A percentile compares a stretch with the other conserved stretches of the same genome.
Evolutionary conservation across 768 basidiomycete species (phyloP).

Genomic region (Piloderma croceum): DNA sequence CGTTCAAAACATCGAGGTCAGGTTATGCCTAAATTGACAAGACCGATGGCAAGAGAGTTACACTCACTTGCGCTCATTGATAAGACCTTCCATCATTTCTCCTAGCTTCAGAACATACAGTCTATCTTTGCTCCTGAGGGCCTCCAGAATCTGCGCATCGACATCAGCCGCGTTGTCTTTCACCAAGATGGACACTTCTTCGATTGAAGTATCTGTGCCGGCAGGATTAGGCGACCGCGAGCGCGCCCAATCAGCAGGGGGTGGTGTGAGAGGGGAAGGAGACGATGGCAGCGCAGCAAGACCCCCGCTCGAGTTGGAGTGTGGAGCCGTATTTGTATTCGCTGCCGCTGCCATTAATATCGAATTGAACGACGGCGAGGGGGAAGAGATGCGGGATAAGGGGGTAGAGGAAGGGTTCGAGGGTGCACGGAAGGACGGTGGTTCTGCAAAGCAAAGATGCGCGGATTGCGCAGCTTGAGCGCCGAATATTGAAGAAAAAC

Average conservation of each 20-base stretch:
- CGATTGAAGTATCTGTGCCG: conserved; percentile 24
- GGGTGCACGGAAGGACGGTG: not conserved
- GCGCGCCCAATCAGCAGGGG: conserved; percentile 9
- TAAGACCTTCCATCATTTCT: conserved; percentile 77
- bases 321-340: conserved; percentile 6
- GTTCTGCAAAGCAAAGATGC: not conserved
- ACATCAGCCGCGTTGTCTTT: conserved; percentile 46
- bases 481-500: not conserved
- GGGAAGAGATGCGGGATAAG: conserved; percentile 9
- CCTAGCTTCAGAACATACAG: conserved; percentile 86
- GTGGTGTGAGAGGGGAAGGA: conserved; percentile 14
- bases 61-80: conserved; percentile 67
- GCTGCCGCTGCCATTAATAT: conserved; percentile 9
- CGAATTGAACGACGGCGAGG: conserved; percentile 7
- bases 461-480: not conserved
- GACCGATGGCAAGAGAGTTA: conserved; percentile 2
- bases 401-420: not conserved
- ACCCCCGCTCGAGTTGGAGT: conserved; percentile 9
- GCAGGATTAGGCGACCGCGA: conserved; percentile 15
- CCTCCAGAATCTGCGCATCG: conserved; percentile 79
- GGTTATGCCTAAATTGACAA: conserved; percentile 4
- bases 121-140: conserved; percentile 82
- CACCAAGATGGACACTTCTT: no score
- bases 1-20: no score
- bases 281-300: no score